Percentiles rank a stretch among this genome's conserved stretches.
These are phyloP conservation scores for Yamadazyma triangularis DNA, from an alignment of 1,139 yeast genomes.

Conservation along the genomic window DNA sequence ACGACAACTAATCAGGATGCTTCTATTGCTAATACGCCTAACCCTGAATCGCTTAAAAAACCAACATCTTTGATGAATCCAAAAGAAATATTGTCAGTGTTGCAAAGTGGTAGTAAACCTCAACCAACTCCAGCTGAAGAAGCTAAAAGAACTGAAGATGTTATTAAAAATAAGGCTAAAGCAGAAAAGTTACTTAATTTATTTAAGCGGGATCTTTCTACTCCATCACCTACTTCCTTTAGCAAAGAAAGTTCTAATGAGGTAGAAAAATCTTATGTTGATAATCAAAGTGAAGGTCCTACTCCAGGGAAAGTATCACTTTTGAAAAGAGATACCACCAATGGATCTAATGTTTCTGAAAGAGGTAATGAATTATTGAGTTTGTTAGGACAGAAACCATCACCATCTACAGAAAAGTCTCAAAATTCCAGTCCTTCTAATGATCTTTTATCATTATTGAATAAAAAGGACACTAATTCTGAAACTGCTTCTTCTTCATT, in stretches of 20 bases:
- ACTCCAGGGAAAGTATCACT: conserved; percentile 10
- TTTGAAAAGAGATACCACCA: conserved; percentile 5
- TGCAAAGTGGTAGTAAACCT: conserved; percentile 28
- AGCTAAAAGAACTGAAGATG: conserved; percentile 12
- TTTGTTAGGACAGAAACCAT: conserved; percentile 6
- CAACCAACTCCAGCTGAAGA: conserved; percentile 7
- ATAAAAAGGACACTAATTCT: conserved; percentile 6
- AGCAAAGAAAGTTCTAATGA: conserved; percentile 14
- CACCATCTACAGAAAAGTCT: not conserved
- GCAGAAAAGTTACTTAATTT: conserved; percentile 38
- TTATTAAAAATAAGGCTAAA: conserved; percentile 27
- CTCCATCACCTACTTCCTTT: not conserved
- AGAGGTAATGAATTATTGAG: conserved; percentile 9
- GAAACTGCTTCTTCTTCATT: no score
- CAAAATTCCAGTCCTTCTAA: conserved; percentile 6
- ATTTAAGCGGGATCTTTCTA: conserved; percentile 16
- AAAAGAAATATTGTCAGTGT: conserved; percentile 48
- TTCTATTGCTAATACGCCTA: conserved; percentile 25
- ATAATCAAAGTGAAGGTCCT: conserved; percentile 1
- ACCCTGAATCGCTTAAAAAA: conserved; percentile 39
- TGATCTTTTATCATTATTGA: conserved; percentile 7
- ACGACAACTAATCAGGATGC: conserved; percentile 4
- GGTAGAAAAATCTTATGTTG: conserved; percentile 16
- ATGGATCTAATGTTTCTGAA: conserved; percentile 1
- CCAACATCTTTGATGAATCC: conserved; percentile 42